These are phyloP conservation scores for Phaeosphaeriaceae sp. DNA, from an alignment of 2,329 filamentous ascomycete species.

Conservation along the genomic window DNA sequence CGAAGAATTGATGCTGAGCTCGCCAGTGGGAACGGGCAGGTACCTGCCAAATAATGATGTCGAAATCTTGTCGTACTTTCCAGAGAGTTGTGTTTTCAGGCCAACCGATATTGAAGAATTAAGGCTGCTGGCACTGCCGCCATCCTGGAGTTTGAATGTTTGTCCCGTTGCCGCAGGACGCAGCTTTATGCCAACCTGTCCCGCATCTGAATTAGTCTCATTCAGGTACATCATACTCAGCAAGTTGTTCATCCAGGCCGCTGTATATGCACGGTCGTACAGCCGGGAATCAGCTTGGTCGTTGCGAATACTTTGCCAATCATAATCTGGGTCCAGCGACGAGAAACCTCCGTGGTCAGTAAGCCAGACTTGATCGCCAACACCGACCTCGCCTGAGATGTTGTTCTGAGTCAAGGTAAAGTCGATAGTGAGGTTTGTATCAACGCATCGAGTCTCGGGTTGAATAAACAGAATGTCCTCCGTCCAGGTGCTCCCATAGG, in stretches of 20 bases:
- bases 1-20: neutral
- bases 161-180: neutral
- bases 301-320: slow-evolving; percentile 37
- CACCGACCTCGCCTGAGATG: neutral
- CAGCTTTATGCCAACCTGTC: neutral
- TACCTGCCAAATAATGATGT: neutral
- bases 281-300: slow-evolving; percentile 50
- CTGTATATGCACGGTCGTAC: slow-evolving; percentile 52
- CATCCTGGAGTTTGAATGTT: neutral
- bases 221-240: slow-evolving; percentile 52
- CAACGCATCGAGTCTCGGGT: slow-evolving; percentile 55
- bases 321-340: slow-evolving; percentile 48
- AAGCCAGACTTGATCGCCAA: slow-evolving; percentile 34
- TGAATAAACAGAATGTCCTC: slow-evolving; percentile 60
- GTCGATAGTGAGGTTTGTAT: slow-evolving; percentile 55
- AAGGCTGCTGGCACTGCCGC: neutral
- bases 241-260: slow-evolving; percentile 54
- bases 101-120: neutral
- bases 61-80: neutral
- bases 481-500: slow-evolving; percentile 52
- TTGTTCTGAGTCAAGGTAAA: slow-evolving; percentile 33
- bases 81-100: neutral
- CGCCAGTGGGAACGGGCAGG: neutral
- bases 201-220: slow-evolving; percentile 35
- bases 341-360: slow-evolving; percentile 56